Conservation (phyloP, 2,329 filamentous ascomycete species). For the Cladosporium austrohemisphaericum region DNA sequence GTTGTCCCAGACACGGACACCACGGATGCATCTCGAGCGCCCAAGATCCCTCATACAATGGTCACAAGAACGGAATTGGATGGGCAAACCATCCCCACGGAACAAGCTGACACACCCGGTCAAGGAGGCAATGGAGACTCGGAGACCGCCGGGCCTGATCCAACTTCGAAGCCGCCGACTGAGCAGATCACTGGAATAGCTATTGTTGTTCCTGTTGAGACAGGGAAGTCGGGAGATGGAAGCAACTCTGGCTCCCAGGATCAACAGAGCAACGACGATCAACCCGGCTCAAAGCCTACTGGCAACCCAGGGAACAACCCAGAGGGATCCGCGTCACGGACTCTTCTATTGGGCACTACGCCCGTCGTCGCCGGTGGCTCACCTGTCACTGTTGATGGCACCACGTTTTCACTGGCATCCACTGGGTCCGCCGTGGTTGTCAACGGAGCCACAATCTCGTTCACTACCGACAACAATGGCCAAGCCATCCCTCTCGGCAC, state of each 20-base stretch:
- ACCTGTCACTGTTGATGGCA: slow-evolving; percentile 22
- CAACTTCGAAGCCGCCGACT: too few relatives aligned
- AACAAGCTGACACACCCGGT: not conserved
- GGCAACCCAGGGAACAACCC: not conserved
- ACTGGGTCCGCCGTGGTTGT: slow-evolving; percentile 25
- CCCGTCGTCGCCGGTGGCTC: slow-evolving; percentile 5
- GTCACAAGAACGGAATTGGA: not conserved
- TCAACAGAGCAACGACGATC: not conserved
- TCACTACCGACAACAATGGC: not conserved
- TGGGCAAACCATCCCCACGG: not conserved
- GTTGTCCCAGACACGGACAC: not conserved
- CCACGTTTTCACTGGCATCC: slow-evolving; percentile 25
- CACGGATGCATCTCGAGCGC: not conserved
- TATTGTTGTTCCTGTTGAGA: too few relatives aligned
- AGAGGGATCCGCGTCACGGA: not conserved
- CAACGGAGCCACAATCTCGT: slow-evolving; percentile 19
- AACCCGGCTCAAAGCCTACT: not conserved
- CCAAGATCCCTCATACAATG: slow-evolving; percentile 2
- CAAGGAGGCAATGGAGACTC: too few relatives aligned
- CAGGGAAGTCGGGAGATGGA: too few relatives aligned
- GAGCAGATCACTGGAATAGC: too few relatives aligned
- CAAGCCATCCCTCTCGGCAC: not conserved
- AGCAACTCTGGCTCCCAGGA: not conserved
- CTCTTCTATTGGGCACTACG: not conserved
- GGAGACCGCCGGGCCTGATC: too few relatives aligned